A percentile compares a stretch with the other conserved stretches of the same genome.
phyloP scores from a whole-genome alignment of 2,329 filamentous ascomycete species.

The Penicillium palitans region DNA sequence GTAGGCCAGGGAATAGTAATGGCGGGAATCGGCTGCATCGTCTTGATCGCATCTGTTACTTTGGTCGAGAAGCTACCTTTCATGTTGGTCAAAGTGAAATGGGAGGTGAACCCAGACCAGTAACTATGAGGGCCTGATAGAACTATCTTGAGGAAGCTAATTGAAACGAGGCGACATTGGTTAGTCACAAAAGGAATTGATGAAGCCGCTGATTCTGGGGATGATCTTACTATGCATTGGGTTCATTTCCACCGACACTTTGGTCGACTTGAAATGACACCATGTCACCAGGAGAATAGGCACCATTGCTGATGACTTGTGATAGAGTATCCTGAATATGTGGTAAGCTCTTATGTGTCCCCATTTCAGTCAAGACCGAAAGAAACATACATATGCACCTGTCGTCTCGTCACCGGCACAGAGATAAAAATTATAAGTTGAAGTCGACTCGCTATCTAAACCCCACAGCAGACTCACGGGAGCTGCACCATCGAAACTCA shows the following conservation, averaged over 20 bases:
- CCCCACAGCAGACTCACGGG: slow-evolving; percentile 42
- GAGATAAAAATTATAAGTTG: slow-evolving; percentile 57
- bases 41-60: slow-evolving; percentile 30
- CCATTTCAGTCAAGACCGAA: not conserved
- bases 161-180: not conserved
- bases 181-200: not conserved
- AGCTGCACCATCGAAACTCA: slow-evolving; percentile 51
- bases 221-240: slow-evolving; percentile 57
- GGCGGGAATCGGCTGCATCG: slow-evolving; percentile 16
- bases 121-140: slow-evolving; percentile 53
- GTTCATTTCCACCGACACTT: slow-evolving; percentile 45
- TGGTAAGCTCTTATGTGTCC: slow-evolving; percentile 6
- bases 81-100: slow-evolving; percentile 67
- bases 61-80: slow-evolving; percentile 56
- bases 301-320: slow-evolving; percentile 40
- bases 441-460: slow-evolving; percentile 14
- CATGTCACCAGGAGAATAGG: slow-evolving; percentile 43
- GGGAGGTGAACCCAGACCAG: slow-evolving; percentile 57
- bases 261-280: slow-evolving; percentile 49
- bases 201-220: not conserved
- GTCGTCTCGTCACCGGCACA: slow-evolving; percentile 60
- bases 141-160: slow-evolving; percentile 61
- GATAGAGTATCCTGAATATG: slow-evolving; percentile 43
- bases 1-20: slow-evolving; percentile 9
- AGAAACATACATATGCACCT: slow-evolving; percentile 46